Conservation (phyloP, 371 early-diverging fungal genomes). For the Mucor circinelloides region DNA sequence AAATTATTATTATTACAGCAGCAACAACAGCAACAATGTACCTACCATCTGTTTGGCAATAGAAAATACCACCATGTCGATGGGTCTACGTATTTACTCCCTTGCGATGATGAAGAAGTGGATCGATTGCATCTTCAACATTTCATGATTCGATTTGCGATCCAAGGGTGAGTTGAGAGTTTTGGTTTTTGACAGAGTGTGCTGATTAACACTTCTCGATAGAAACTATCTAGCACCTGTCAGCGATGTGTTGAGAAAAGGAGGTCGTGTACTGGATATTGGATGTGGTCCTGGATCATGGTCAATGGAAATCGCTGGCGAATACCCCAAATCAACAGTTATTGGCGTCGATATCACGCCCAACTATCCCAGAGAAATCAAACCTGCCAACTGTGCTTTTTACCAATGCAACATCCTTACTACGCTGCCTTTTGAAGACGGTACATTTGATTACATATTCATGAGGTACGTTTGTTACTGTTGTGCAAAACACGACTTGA, state of each 20-base stretch:
- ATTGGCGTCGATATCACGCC: constrained; percentile 50
- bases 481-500: neutral
- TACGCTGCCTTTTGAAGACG: constrained; percentile 43
- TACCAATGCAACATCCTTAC: constrained; percentile 40
- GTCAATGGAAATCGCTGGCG: constrained; percentile 63
- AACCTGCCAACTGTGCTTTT: constrained; percentile 47
- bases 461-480: constrained; percentile 34
- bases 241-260: constrained; percentile 46
- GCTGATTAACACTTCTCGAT: neutral
- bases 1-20: neutral
- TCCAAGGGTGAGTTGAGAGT: constrained; percentile 45
- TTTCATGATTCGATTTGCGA: constrained; percentile 54
- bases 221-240: constrained; percentile 57
- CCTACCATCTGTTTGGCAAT: constrained; percentile 12
- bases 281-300: constrained; percentile 64
- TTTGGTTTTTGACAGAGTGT: neutral
- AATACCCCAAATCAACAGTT: constrained; percentile 57
- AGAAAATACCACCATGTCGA: constrained; percentile 31
- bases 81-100: constrained; percentile 38
- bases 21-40: neutral
- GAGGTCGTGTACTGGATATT: constrained; percentile 50
- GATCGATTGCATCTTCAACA: constrained; percentile 47
- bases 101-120: constrained; percentile 53
- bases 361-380: constrained; percentile 46
- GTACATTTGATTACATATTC: constrained; percentile 51